Conservation (phyloP, 768 basidiomycete genomes). For the Suillus lakei region DNA sequence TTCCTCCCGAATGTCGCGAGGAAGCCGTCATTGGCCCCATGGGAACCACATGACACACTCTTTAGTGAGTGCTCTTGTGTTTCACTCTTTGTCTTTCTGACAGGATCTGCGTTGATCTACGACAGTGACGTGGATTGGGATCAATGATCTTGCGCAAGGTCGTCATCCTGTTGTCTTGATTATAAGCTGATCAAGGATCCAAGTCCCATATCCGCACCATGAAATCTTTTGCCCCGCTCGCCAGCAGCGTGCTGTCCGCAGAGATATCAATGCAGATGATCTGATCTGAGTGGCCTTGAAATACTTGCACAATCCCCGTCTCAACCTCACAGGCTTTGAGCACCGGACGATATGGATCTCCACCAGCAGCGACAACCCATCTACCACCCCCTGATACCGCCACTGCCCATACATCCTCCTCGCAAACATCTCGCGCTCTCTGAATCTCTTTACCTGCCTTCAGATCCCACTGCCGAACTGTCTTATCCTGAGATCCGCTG, state of each 20-base stretch:
- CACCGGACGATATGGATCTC: neutral
- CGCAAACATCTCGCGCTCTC: neutral
- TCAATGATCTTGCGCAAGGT: slow-evolving; percentile 65
- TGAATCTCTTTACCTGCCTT: neutral
- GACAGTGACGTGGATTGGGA: slow-evolving; percentile 68
- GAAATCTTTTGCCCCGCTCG: neutral
- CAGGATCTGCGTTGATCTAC: neutral
- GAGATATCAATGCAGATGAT: neutral
- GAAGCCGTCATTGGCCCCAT: slow-evolving; percentile 43
- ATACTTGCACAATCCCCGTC: neutral
- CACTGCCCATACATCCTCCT: neutral
- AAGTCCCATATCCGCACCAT: neutral
- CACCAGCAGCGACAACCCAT: neutral
- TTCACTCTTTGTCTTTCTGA: neutral
- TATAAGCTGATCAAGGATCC: neutral
- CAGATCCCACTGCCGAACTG: neutral
- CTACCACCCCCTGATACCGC: neutral
- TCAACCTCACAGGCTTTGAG: neutral
- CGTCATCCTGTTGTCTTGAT: neutral
- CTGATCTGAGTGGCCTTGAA: neutral
- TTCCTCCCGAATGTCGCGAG: slow-evolving; percentile 46
- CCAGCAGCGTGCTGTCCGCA: neutral
- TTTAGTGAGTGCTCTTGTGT: slow-evolving; percentile 44
- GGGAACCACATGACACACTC: slow-evolving; percentile 47
- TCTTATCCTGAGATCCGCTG: neutral